Evolutionary conservation across 73 alveolate genomes (phyloP).

Genomic region (Stentor roeselii): DNA sequence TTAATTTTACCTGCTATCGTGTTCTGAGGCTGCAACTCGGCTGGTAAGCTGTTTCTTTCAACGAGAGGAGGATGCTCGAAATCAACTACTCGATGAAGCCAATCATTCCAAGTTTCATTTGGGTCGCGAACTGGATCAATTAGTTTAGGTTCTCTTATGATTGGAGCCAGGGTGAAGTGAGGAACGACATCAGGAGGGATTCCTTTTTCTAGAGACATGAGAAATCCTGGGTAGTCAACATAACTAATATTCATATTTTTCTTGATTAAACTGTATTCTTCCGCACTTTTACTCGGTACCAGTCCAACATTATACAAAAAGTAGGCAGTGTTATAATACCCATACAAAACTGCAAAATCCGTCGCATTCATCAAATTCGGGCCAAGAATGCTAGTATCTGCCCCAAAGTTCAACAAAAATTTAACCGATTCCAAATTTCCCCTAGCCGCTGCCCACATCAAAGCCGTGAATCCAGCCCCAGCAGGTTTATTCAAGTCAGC

Average conservation of each 20-base stretch:
- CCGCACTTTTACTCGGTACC: background rate
- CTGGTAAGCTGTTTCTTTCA: constrained; percentile 7
- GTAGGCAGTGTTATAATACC: background rate
- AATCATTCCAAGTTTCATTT: background rate
- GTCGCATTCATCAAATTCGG: background rate
- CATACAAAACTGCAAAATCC: constrained; percentile 23
- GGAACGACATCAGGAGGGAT: constrained; percentile 12
- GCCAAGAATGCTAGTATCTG: background rate
- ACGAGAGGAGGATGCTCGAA: constrained; percentile 9
- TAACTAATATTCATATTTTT: background rate
- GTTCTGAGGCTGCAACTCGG: constrained; percentile 20
- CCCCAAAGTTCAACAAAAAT: background rate
- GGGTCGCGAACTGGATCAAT: constrained; percentile 15
- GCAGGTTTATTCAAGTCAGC: background rate
- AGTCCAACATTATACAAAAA: background rate
- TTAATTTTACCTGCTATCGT: background rate
- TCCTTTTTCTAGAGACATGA: background rate
- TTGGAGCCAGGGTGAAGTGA: background rate
- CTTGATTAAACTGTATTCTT: background rate
- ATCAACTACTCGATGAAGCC: background rate
- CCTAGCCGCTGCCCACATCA: constrained; percentile 5
- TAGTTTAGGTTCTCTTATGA: background rate
- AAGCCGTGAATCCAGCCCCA: background rate
- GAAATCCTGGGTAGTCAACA: background rate
- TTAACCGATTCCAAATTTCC: background rate